Evolutionary conservation across 257 asterid genomes (phyloP).

Genomic region (Perilla frutescens): DNA sequence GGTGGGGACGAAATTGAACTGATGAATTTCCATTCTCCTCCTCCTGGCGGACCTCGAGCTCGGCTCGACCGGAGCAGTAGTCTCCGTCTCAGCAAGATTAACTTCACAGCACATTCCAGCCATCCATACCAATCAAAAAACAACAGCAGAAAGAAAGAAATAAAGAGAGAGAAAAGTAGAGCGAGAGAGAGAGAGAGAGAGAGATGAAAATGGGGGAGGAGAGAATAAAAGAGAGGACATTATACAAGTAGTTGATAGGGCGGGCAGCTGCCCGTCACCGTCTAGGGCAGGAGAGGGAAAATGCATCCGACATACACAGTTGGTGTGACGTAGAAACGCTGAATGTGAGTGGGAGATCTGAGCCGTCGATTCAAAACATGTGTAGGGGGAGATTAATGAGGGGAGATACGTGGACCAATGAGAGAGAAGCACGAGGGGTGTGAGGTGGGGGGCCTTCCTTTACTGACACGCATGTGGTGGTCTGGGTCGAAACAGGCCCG

Average conservation of each 20-base stretch:
- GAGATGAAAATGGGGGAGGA: slow-evolving; percentile 14
- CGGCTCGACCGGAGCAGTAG: slow-evolving; percentile 64
- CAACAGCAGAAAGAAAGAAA: slow-evolving; percentile 12
- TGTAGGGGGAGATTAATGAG: slow-evolving; percentile 30
- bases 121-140: slow-evolving; percentile 43
- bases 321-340: slow-evolving; percentile 64
- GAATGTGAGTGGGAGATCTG: slow-evolving; percentile 40
- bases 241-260: slow-evolving; percentile 49
- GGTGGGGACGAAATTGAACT: slow-evolving; percentile 63
- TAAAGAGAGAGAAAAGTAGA: background rate
- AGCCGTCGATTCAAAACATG: slow-evolving; percentile 54
- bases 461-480: slow-evolving; percentile 72
- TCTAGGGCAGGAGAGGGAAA: slow-evolving; percentile 64
- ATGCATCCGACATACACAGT: slow-evolving; percentile 60
- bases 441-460: slow-evolving; percentile 33
- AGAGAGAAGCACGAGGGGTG: slow-evolving; percentile 31
- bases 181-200: slow-evolving; percentile 12
- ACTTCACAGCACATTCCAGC: slow-evolving; percentile 77
- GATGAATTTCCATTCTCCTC: slow-evolving; percentile 77
- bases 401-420: slow-evolving; percentile 69
- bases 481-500: slow-evolving; percentile 9
- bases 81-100: slow-evolving; percentile 68
- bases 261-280: slow-evolving; percentile 97
- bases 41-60: slow-evolving; percentile 66
- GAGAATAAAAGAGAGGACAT: slow-evolving; percentile 30